Evolutionary conservation across 495 filamentous ascomycete genomes (phyloP).

Genomic region (Penicillium lagena): DNA sequence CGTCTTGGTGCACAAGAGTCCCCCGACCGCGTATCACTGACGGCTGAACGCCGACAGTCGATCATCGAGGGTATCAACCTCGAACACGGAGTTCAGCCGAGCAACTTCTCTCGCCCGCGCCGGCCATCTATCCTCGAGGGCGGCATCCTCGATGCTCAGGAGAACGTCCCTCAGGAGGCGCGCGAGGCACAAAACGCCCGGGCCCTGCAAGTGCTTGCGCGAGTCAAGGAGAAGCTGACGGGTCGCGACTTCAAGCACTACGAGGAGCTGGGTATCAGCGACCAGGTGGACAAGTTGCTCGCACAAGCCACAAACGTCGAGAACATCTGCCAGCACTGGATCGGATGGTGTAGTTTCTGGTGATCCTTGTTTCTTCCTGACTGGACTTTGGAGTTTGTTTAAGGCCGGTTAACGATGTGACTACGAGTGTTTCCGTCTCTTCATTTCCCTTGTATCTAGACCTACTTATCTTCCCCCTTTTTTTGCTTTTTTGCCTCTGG

Average conservation of each 20-base stretch:
- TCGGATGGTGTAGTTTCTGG: slow-evolving; percentile 96
- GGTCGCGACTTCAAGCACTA: slow-evolving; percentile 55
- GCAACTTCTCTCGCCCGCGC: slow-evolving; percentile 41
- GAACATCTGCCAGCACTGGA: slow-evolving; percentile 98
- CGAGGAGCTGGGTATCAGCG: slow-evolving; percentile 78
- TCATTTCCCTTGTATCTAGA: not conserved
- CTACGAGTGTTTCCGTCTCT: slow-evolving; percentile 10
- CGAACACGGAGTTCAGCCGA: slow-evolving; percentile 39
- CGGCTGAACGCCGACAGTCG: slow-evolving; percentile 69
- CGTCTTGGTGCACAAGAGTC: slow-evolving; percentile 82
- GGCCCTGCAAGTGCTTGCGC: slow-evolving; percentile 82
- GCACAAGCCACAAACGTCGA: slow-evolving; percentile 93
- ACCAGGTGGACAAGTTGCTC: slow-evolving; percentile 90
- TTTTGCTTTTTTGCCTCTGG: not conserved
- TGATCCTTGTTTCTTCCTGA: slow-evolving; percentile 26
- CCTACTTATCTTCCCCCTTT: not conserved
- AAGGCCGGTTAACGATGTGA: slow-evolving; percentile 10
- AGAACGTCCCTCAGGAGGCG: slow-evolving; percentile 45
- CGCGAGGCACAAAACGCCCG: slow-evolving; percentile 86
- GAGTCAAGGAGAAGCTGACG: slow-evolving; percentile 92
- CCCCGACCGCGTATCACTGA: slow-evolving; percentile 71
- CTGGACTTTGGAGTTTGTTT: slow-evolving; percentile 10
- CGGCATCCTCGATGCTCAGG: slow-evolving; percentile 41
- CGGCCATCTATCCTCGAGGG: slow-evolving; percentile 46
- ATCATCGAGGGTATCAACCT: slow-evolving; percentile 61